These are phyloP conservation scores for Polytrichum formosum DNA, from an alignment of 225 moss, liverwort and hornwort species.

Conservation along the genomic window DNA sequence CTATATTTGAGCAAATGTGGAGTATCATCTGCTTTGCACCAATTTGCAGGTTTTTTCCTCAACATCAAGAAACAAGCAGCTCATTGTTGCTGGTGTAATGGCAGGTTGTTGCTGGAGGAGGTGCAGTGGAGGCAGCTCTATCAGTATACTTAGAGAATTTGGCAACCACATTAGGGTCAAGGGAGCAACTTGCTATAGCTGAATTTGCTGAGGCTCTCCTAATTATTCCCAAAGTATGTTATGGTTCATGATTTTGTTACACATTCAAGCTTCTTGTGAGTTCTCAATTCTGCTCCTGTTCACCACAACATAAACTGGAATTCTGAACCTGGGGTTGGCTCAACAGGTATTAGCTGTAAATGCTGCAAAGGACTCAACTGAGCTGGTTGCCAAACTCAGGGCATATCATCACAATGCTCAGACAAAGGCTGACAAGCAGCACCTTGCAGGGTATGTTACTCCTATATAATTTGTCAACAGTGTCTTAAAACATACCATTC, in stretches of 20 bases:
- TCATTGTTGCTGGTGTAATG: constrained; percentile 1
- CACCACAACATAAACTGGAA: too few relatives aligned
- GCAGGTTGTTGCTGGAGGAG: constrained; percentile 84
- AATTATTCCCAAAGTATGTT: constrained; percentile 69
- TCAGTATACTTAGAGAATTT: constrained; percentile 79
- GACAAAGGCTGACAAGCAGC: constrained; percentile 80
- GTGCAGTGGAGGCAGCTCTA: constrained; percentile 76
- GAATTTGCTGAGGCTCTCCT: constrained; percentile 87
- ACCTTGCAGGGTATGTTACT: constrained; percentile 59
- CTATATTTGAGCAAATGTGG: too few relatives aligned
- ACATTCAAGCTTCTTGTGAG: background rate
- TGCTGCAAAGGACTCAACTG: constrained; percentile 78
- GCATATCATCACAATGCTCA: constrained; percentile 79
- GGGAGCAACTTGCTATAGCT: constrained; percentile 80
- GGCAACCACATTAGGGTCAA: constrained; percentile 76
- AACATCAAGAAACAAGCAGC: too few relatives aligned
- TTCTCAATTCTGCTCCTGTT: background rate
- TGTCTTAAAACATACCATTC: too few relatives aligned
- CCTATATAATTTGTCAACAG: background rate
- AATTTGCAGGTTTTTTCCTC: too few relatives aligned
- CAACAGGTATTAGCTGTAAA: constrained; percentile 80
- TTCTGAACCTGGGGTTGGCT: too few relatives aligned
- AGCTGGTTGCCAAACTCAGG: constrained; percentile 73
- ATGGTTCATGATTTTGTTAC: too few relatives aligned
- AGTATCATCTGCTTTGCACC: too few relatives aligned